Conservation (phyloP, 805 yeast genomes). For the Blastobotrys parvus region DNA sequence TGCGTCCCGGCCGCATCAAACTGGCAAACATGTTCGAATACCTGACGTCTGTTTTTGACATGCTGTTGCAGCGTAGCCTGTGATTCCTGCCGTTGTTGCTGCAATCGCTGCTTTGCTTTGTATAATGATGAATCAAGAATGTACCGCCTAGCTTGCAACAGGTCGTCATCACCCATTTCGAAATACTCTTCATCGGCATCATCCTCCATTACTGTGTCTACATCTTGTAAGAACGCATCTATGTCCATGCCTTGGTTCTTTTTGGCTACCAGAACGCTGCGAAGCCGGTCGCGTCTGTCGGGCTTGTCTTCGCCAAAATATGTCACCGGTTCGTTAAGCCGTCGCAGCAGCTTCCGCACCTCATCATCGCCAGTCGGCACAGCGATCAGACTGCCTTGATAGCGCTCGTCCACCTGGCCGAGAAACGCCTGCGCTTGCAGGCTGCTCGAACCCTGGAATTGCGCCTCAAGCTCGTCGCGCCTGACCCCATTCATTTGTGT, state of each 20-base stretch:
- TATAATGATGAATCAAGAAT: slow-evolving; percentile 47
- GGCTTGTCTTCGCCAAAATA: slow-evolving; percentile 51
- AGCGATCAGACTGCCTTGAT: slow-evolving; percentile 6
- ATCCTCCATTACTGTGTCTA: slow-evolving; percentile 5
- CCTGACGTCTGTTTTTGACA: slow-evolving; percentile 39
- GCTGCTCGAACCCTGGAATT: slow-evolving; percentile 4
- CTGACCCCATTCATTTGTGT: too few relatives aligned
- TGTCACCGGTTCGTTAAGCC: slow-evolving; percentile 49
- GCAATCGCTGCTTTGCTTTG: slow-evolving; percentile 37
- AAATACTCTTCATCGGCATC: slow-evolving; percentile 68
- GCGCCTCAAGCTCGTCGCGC: too few relatives aligned
- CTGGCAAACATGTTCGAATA: slow-evolving; percentile 29
- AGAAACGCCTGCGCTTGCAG: slow-evolving; percentile 11
- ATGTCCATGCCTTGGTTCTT: slow-evolving; percentile 13
- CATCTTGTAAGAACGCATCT: slow-evolving; percentile 11
- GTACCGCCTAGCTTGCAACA: slow-evolving; percentile 43
- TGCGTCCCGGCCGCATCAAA: slow-evolving; percentile 59
- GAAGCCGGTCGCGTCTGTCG: slow-evolving; percentile 54
- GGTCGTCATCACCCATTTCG: slow-evolving; percentile 61
- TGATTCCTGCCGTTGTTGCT: slow-evolving; percentile 26
- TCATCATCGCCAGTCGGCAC: slow-evolving; percentile 63
- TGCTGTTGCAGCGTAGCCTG: slow-evolving; percentile 34
- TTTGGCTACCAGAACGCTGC: slow-evolving; percentile 33
- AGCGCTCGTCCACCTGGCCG: neutral
- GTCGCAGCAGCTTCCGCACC: slow-evolving; percentile 43